Percentiles rank a stretch among this genome's conserved stretches.
These are phyloP conservation scores for Auricularia cornea DNA, from an alignment of 768 basidiomycete genomes.

Conservation along the genomic window DNA sequence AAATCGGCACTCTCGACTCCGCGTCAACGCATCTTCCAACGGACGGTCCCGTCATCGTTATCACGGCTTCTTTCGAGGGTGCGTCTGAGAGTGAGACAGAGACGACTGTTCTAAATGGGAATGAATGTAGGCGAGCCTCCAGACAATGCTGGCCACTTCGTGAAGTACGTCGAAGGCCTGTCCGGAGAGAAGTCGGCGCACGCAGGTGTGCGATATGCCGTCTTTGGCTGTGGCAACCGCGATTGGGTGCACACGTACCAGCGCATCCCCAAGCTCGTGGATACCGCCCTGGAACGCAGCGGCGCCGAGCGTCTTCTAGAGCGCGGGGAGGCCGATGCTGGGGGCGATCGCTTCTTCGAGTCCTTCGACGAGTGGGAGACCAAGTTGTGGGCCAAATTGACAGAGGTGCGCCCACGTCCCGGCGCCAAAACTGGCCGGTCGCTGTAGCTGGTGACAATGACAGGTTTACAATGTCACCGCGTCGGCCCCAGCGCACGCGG, in stretches of 20 bases:
- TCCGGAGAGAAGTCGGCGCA: conserved; percentile 17
- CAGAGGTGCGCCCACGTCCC: neutral
- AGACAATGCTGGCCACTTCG: conserved; percentile 39
- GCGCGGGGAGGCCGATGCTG: conserved; percentile 36
- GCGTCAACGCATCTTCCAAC: neutral
- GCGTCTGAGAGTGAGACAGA: neutral
- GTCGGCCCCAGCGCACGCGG: conserved; percentile 6
- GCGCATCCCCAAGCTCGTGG: conserved; percentile 34
- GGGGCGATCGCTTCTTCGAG: conserved; percentile 34
- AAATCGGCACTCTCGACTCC: neutral
- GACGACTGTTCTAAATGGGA: too few relatives aligned
- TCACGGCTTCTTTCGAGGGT: conserved; percentile 16
- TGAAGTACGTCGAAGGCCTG: conserved; percentile 32
- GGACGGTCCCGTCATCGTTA: conserved; percentile 12
- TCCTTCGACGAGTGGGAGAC: conserved; percentile 36
- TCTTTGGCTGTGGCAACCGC: conserved; percentile 43
- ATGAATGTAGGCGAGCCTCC: conserved; percentile 34
- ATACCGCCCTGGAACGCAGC: conserved; percentile 25
- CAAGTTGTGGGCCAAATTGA: conserved; percentile 32
- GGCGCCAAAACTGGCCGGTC: too few relatives aligned
- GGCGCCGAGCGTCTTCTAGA: conserved; percentile 31
- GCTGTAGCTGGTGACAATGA: too few relatives aligned
- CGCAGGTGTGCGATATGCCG: conserved; percentile 30
- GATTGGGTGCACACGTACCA: conserved; percentile 44
- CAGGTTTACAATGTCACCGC: conserved; percentile 8